Percentiles rank a stretch among this genome's conserved stretches.
These are phyloP conservation scores for Boletus reticulatus DNA, from an alignment of 768 basidiomycete genomes.

Conservation along the genomic window DNA sequence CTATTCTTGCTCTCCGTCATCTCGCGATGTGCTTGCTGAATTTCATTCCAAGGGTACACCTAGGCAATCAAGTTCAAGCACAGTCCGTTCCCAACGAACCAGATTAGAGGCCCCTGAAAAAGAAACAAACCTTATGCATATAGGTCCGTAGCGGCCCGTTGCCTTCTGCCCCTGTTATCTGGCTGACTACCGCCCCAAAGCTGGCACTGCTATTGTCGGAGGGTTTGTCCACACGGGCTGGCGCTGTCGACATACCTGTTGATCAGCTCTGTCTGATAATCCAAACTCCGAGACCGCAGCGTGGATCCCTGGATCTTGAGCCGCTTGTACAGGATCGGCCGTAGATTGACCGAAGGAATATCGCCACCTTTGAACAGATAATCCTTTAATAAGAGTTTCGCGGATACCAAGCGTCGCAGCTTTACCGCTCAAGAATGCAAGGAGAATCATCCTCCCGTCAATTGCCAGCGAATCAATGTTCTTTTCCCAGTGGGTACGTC, in stretches of 20 bases:
- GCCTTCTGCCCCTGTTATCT: slow-evolving; percentile 58
- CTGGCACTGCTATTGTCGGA: slow-evolving; percentile 24
- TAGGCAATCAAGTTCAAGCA: slow-evolving; percentile 26
- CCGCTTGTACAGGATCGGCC: slow-evolving; percentile 76
- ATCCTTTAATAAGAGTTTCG: slow-evolving; percentile 20
- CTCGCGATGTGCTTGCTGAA: slow-evolving; percentile 77
- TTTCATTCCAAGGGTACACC: slow-evolving; percentile 80
- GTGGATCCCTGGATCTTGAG: slow-evolving; percentile 89
- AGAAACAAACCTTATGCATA: slow-evolving; percentile 65
- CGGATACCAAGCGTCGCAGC: slow-evolving; percentile 9
- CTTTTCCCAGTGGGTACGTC: slow-evolving; percentile 67
- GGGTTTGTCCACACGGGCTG: background rate
- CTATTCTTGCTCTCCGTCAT: slow-evolving; percentile 76
- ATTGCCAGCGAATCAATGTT: slow-evolving; percentile 68
- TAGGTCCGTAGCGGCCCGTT: slow-evolving; percentile 65
- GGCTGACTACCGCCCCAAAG: slow-evolving; percentile 55
- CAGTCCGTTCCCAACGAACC: slow-evolving; percentile 12
- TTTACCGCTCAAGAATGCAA: slow-evolving; percentile 66
- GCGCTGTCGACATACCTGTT: slow-evolving; percentile 39
- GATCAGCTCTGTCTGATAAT: slow-evolving; percentile 77
- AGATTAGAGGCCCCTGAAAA: slow-evolving; percentile 8
- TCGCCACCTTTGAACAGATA: slow-evolving; percentile 42
- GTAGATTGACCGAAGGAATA: slow-evolving; percentile 53
- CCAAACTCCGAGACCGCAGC: slow-evolving; percentile 66
- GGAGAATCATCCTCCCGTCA: slow-evolving; percentile 74